phyloP scores from a whole-genome alignment of 2,329 filamentous ascomycete genomes.

The Phialocephala subalpina region DNA sequence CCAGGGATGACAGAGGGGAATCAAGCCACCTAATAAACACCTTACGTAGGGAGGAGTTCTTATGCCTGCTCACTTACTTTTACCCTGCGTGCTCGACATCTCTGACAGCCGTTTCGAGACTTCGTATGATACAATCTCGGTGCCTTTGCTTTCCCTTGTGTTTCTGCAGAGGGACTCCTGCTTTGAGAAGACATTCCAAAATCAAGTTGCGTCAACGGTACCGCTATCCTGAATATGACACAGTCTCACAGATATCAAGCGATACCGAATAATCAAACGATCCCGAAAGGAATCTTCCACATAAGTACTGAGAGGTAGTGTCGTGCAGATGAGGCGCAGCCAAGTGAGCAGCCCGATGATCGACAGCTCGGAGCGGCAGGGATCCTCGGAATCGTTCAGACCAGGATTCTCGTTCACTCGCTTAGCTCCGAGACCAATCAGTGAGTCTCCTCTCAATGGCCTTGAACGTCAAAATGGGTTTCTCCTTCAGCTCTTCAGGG shows the following conservation, averaged over 20 bases:
- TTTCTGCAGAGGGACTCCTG: not conserved
- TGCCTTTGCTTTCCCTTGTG: conserved; percentile 14
- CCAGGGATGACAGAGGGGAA: not conserved
- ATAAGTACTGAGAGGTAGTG: not conserved
- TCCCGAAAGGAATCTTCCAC: not conserved
- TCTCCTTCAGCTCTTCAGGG: not conserved
- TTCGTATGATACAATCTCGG: conserved; percentile 45
- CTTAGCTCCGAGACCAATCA: not conserved
- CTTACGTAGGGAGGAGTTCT: not conserved
- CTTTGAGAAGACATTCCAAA: not conserved
- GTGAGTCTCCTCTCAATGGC: not conserved
- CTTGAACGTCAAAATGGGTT: not conserved
- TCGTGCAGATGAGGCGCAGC: not conserved
- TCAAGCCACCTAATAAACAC: not conserved
- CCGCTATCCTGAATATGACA: not conserved
- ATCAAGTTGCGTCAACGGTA: not conserved
- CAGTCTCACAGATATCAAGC: not conserved
- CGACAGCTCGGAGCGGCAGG: not conserved
- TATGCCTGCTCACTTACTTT: conserved; percentile 37
- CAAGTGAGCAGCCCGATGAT: not conserved
- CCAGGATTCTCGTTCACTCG: conserved; percentile 7
- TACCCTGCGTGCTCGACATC: conserved; percentile 43
- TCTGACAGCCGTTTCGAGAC: conserved; percentile 42
- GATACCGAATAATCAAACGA: conserved; percentile 8
- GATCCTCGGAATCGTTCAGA: conserved; percentile 21